phyloP scores from a whole-genome alignment of 345 rosid species.

The Stellera chamaejasme region DNA sequence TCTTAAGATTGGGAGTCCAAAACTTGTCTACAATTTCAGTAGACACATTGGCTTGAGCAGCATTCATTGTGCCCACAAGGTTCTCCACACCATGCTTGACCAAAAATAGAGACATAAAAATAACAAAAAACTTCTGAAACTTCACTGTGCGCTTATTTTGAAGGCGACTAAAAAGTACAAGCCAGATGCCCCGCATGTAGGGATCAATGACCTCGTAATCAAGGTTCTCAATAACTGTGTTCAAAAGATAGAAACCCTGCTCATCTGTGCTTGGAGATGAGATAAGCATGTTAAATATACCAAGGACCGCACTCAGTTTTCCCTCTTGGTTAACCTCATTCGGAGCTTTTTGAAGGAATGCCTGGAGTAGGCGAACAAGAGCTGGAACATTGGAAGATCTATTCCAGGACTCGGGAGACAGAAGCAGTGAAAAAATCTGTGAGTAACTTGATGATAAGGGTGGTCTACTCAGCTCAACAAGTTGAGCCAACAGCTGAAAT shows the following conservation, averaged over 20 bases:
- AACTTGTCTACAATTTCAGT: constrained; percentile 60
- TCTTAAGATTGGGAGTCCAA: constrained; percentile 82
- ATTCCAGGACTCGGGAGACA: constrained; percentile 82
- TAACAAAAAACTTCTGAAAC: constrained; percentile 66
- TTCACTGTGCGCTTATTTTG: constrained; percentile 54
- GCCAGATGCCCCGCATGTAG: constrained; percentile 65
- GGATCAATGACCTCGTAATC: constrained; percentile 54
- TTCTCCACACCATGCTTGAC: constrained; percentile 70
- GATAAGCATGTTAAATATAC: constrained; percentile 76
- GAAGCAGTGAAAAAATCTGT: constrained; percentile 77
- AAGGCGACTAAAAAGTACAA: constrained; percentile 54
- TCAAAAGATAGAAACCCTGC: constrained; percentile 90
- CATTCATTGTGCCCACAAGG: constrained; percentile 70
- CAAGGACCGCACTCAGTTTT: constrained; percentile 71
- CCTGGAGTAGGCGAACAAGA: constrained; percentile 95
- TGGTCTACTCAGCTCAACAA: constrained; percentile 82
- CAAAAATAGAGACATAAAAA: constrained; percentile 88
- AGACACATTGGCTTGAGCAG: constrained; percentile 66
- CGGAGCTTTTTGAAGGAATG: constrained; percentile 92
- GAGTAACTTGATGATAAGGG: constrained; percentile 72
- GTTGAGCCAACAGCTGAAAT: constrained; percentile 93
- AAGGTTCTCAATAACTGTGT: constrained; percentile 81
- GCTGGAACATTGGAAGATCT: constrained; percentile 94
- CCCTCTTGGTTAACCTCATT: constrained; percentile 72
- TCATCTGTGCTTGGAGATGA: constrained; percentile 73